Evolutionary conservation across 75 land plant genomes (phyloP), one percentile per base, ranked within the genome.

Genomic region (Chamaecyparis obtusa): DNA sequence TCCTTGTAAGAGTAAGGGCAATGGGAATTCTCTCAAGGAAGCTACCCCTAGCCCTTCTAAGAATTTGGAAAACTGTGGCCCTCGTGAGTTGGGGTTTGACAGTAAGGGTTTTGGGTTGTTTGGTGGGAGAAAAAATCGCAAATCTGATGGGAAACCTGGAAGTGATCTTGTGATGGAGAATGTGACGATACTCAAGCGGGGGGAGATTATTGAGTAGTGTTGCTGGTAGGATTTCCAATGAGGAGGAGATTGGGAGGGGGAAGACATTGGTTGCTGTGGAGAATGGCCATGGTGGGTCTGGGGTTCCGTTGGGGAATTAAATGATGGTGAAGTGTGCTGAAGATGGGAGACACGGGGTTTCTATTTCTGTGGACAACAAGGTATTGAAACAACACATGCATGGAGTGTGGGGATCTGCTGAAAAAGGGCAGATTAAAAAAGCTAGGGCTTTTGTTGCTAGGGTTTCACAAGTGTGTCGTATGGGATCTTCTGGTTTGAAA

Each of bases 391-490:
- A 81, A 30, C n/a, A 2, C 21, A 15, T 13, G 14, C 32, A 8
- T 24, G 15, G 11, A 81, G 51, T 43, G 9, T 9, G 83, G 9
- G 83, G 33, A 10, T 81, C 30, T 46, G 32, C 83, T 44, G 49
- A n/a, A 13, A 81, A 43, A 9, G 49, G n/a, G 51, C 49, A 43
- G 51, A 41, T 2, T 21, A 81, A 81, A 21, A 81, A 81, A 41
- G 30, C 51, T n/a, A 81, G 24, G 41, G 83, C 49, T 21, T n/a
- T 15, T 10, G n/a, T n/a, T 44, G 11, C 48, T 27, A 81, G 27
- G 83, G 30, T n/a, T 81, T 81, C 83, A 3, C 83, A 81, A 32
- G 83, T 46, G 33, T 46, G 83, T n/a, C 83, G 51, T 11, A 51
- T 46, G 33, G 39, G 30, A 27, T 46, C 83, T 46, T 7, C 33